A percentile compares a stretch with the other conserved stretches of the same genome.
phyloP scores from a whole-genome alignment of 306 rosid genomes.

The Argentina anserina region DNA sequence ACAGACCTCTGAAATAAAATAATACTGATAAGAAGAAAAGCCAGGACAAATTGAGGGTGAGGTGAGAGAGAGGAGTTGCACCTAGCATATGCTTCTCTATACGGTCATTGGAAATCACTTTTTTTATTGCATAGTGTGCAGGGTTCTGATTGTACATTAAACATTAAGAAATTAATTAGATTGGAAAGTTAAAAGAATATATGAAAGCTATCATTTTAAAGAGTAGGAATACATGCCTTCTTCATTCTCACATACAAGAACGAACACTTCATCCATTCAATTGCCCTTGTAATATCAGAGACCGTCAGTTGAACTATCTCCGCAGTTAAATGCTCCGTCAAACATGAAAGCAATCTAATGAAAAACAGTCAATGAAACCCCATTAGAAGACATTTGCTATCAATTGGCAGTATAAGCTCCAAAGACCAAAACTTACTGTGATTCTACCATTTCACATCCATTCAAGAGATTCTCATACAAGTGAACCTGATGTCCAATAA shows the following conservation, averaged over 20 bases:
- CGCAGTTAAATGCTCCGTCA: constrained; percentile 93
- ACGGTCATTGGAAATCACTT: constrained; percentile 51
- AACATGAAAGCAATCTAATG: constrained; percentile 73
- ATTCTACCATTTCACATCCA: constrained; percentile 96
- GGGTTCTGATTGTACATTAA: constrained; percentile 60
- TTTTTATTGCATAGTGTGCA: constrained; percentile 52
- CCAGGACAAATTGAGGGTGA: not conserved
- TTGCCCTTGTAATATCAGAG: constrained; percentile 82
- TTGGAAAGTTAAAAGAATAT: constrained; percentile 13
- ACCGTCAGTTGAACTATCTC: constrained; percentile 92
- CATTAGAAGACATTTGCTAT: constrained; percentile 18
- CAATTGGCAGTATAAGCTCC: constrained; percentile 10
- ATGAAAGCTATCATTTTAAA: constrained; percentile 9
- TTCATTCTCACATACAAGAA: constrained; percentile 86
- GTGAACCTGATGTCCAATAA: constrained; percentile 61
- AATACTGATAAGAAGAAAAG: constrained; percentile 12
- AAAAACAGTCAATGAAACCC: constrained; percentile 24
- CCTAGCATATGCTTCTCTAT: constrained; percentile 84
- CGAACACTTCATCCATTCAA: constrained; percentile 94
- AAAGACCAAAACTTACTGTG: constrained; percentile 61
- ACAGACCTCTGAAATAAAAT: constrained; percentile 58
- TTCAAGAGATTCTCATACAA: constrained; percentile 86
- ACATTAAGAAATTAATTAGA: constrained; percentile 6
- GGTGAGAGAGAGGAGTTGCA: constrained; percentile 17
- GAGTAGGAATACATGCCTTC: constrained; percentile 46